Evolutionary conservation across 179 eudicot species (phyloP), one percentile per base, ranked within the genome.

Genomic region (Heliamphora pulchella): DNA sequence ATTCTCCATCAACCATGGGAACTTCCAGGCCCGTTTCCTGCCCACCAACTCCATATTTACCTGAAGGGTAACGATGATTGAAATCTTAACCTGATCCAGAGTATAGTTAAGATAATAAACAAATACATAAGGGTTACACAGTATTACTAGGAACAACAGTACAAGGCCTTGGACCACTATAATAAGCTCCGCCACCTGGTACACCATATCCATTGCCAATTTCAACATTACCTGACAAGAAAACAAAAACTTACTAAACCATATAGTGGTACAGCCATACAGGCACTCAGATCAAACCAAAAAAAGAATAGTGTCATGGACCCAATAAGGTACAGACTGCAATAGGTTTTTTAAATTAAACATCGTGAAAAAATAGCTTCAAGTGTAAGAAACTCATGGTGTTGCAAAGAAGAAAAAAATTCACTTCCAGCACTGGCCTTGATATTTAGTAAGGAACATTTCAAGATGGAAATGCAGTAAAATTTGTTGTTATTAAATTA

Each of bases 191-290:
- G 72, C 99, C 99, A 79, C 99, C 98, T 5, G 99, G 99, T 75
- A 96, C 98, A 46, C 99, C 98, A 86, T 96, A 96, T 68, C 99
- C 99, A 88, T 96, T 96, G 83, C 99, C 98, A 74, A 96, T 93
- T 80, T 96, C 98, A 80, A 88, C 70, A 86, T 96, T 91, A 80
- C 88, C 99, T 96, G 85, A 74, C 50, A 83, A 53, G 64, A 83
- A 81, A 72, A n/a, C 72, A 75, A 79, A 80, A 31, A 74, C 13
- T 62, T 14, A 48, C 50, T 17, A 11, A 54, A 54, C 58, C 47
- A 61, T 20, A 13, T 7, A 61, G 71, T 48, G 50, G 17, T 44
- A 14, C 7, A 10, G 20, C n/a, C n/a, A n/a, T n/a, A n/a, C n/a
- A n/a, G 11, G 43, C 69, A 53, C 39, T 67, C 14, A 55, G 22